These are phyloP conservation scores for Yamadazyma endophytica DNA, from an alignment of 805 yeast species.

Conservation along the genomic window DNA sequence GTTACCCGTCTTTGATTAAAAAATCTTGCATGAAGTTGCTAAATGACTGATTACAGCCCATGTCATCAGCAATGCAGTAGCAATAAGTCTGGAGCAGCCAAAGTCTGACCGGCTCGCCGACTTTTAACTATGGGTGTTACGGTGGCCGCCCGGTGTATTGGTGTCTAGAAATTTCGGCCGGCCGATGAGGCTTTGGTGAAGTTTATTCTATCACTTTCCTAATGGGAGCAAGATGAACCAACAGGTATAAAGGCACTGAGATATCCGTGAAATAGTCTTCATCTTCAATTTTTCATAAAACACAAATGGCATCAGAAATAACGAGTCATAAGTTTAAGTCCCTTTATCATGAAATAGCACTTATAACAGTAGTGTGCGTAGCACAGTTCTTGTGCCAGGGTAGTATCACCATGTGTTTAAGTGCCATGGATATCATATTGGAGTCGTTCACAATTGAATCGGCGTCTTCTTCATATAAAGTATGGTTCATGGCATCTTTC, in stretches of 20 bases:
- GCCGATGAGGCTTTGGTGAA: neutral
- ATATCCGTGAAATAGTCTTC: neutral
- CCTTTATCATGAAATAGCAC: conserved; percentile 18
- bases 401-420: conserved; percentile 33
- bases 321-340: conserved; percentile 13
- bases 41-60: neutral
- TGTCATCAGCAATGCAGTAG: too few species aligned
- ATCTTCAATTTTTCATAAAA: neutral
- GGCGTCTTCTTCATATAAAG: conserved; percentile 20
- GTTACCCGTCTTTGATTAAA: conserved; percentile 11
- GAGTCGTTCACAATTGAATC: conserved; percentile 21
- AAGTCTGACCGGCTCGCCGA: conserved; percentile 1
- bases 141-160: neutral
- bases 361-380: conserved; percentile 20
- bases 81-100: too few species aligned
- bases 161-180: conserved; percentile 1
- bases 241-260: neutral
- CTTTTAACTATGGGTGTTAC: neutral
- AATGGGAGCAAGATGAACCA: neutral
- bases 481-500: conserved; percentile 71
- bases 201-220: too few species aligned
- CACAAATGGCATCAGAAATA: too few species aligned
- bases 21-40: neutral
- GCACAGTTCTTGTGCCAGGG: conserved; percentile 37
- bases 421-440: conserved; percentile 33